Conservation (phyloP, 345 rosid species). For the Citrus cavaleriei region DNA sequence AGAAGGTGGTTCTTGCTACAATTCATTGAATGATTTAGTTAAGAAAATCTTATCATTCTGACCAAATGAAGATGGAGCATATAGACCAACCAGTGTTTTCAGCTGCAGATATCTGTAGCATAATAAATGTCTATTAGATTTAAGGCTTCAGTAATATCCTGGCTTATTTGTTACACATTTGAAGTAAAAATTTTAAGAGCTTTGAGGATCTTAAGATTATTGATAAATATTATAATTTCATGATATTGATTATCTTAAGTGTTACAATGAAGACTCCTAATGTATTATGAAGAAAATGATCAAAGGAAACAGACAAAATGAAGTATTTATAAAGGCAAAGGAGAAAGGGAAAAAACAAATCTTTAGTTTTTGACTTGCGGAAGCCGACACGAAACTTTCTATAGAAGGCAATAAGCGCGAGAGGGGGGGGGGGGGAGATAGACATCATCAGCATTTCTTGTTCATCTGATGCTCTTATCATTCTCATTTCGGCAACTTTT, state of each 20-base stretch:
- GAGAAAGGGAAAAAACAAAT: too few species aligned
- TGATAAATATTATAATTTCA: not conserved
- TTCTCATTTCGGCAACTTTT: slow-evolving; percentile 3
- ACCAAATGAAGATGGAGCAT: not conserved
- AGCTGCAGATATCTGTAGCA: not conserved
- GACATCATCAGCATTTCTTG: not conserved
- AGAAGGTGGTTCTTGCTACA: slow-evolving; percentile 18
- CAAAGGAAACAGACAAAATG: too few species aligned
- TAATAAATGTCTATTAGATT: not conserved
- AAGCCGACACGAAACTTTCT: too few species aligned
- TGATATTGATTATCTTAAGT: not conserved
- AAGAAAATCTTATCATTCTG: slow-evolving; percentile 9
- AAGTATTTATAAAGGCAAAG: too few species aligned
- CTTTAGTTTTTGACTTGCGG: too few species aligned
- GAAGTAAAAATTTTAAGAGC: not conserved
- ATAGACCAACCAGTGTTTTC: not conserved
- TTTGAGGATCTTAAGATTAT: not conserved
- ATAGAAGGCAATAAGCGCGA: not conserved
- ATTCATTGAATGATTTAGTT: slow-evolving; percentile 18
- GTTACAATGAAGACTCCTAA: not conserved
- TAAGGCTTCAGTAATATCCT: not conserved
- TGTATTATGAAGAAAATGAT: too few species aligned
- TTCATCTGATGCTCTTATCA: not conserved
- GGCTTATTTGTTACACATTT: not conserved
- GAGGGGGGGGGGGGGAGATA: too few species aligned